Percentiles rank a stretch among this genome's conserved stretches.
Conservation (phyloP, 169 alveolate genomes). For the Plasmodium knowlesi region DNA sequence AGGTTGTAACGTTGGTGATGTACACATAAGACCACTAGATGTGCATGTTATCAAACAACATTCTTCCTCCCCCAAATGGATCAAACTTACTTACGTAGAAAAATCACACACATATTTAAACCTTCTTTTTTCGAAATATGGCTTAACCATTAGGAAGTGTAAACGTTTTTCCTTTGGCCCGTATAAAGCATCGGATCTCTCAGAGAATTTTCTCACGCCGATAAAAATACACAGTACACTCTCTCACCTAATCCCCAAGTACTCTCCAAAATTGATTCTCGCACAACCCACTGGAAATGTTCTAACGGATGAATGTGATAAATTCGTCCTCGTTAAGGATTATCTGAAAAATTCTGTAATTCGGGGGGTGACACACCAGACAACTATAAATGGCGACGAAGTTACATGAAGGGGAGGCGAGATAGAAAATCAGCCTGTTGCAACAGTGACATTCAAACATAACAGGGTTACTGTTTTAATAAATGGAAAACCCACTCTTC, state of each 20-base stretch:
- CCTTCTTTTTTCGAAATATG: conserved; percentile 26
- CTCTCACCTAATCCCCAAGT: conserved; percentile 3
- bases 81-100: conserved; percentile 65
- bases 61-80: conserved; percentile 14
- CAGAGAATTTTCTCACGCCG: conserved; percentile 23
- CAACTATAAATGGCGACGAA: background rate
- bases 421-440: background rate
- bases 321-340: conserved; percentile 3
- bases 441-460: background rate
- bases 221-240: conserved; percentile 52
- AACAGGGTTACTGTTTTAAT: background rate
- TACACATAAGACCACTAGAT: conserved; percentile 19
- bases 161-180: conserved; percentile 75
- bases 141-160: conserved; percentile 50
- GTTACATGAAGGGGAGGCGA: background rate
- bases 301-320: background rate
- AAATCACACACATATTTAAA: conserved; percentile 49
- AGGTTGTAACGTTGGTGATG: conserved; percentile 25
- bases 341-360: conserved; percentile 9
- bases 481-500: background rate
- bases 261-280: conserved; percentile 5
- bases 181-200: conserved; percentile 40
- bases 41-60: conserved; percentile 20
- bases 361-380: background rate
- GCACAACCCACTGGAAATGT: conserved; percentile 35